phyloP scores from a whole-genome alignment of 768 basidiomycete species.

The Auriscalpium vulgare region DNA sequence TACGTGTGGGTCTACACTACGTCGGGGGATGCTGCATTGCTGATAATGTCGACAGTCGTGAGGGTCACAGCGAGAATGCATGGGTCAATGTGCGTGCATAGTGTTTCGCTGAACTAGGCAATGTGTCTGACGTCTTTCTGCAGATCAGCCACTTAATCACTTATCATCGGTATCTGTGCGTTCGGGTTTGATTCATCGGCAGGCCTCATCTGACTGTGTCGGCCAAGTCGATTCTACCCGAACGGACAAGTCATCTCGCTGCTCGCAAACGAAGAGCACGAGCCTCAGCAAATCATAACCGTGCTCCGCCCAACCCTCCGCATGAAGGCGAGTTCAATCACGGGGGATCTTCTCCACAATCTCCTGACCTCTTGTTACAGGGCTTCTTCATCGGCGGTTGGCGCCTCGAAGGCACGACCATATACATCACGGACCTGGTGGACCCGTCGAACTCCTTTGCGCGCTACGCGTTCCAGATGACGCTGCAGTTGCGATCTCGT shows the following conservation, averaged over 20 bases:
- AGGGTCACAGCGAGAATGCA: constrained; percentile 71
- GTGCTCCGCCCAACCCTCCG: constrained; percentile 67
- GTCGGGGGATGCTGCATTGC: constrained; percentile 2
- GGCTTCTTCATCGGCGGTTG: constrained; percentile 69
- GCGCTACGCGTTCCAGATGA: constrained; percentile 72
- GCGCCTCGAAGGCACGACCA: constrained; percentile 53
- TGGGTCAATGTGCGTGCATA: constrained; percentile 74
- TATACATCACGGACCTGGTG: constrained; percentile 56
- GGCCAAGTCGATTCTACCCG: constrained; percentile 71
- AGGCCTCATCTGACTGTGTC: not conserved
- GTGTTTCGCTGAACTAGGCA: not conserved
- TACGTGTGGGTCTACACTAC: constrained; percentile 53
- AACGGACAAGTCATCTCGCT: constrained; percentile 82
- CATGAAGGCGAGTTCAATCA: constrained; percentile 49
- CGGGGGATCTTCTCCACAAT: not conserved
- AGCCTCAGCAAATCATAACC: constrained; percentile 67
- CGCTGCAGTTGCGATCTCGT: constrained; percentile 59
- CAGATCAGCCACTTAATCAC: constrained; percentile 83
- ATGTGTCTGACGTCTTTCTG: constrained; percentile 7
- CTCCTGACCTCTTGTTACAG: constrained; percentile 25
- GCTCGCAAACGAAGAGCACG: constrained; percentile 69
- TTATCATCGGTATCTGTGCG: constrained; percentile 87
- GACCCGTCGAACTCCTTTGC: constrained; percentile 32
- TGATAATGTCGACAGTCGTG: constrained; percentile 37
- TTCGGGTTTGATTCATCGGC: not conserved